phyloP scores from a whole-genome alignment of 495 filamentous ascomycete genomes.

The Hypoxylon trugodes region DNA sequence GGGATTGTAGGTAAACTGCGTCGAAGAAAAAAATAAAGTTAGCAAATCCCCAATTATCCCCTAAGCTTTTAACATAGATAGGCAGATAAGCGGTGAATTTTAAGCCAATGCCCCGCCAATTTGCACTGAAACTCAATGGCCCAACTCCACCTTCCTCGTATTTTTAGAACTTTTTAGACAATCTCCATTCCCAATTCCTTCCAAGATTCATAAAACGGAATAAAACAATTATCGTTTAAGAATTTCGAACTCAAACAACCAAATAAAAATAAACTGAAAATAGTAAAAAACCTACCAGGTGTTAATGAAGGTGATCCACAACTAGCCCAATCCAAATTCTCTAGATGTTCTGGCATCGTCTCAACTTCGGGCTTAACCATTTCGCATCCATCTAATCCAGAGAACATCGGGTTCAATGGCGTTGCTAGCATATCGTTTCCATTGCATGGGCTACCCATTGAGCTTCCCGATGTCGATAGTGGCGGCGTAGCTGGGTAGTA shows the following conservation, averaged over 20 bases:
- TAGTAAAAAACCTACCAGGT: constrained; percentile 76
- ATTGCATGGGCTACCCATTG: constrained; percentile 81
- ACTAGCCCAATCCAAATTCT: constrained; percentile 77
- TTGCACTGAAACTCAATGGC: constrained; percentile 5
- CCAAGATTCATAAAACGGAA: background rate
- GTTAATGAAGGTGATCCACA: constrained; percentile 86
- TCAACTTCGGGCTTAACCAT: constrained; percentile 85
- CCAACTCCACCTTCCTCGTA: no score
- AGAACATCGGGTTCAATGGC: constrained; percentile 82
- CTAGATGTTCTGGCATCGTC: constrained; percentile 77
- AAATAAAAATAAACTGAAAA: constrained; percentile 30
- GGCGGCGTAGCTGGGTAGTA: constrained; percentile 89
- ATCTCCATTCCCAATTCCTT: no score
- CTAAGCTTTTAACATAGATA: constrained; percentile 19
- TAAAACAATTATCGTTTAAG: background rate
- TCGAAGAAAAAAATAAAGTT: constrained; percentile 41
- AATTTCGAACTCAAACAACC: constrained; percentile 32
- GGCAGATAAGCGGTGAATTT: constrained; percentile 43
- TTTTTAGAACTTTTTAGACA: constrained; percentile 21
- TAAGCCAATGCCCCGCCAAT: constrained; percentile 27
- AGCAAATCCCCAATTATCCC: constrained; percentile 37
- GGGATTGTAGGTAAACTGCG: constrained; percentile 82
- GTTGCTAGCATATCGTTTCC: constrained; percentile 81
- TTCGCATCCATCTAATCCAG: constrained; percentile 75
- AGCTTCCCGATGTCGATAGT: constrained; percentile 83